Conservation (phyloP, 257 asterid species). For the Solanum commersonii region DNA sequence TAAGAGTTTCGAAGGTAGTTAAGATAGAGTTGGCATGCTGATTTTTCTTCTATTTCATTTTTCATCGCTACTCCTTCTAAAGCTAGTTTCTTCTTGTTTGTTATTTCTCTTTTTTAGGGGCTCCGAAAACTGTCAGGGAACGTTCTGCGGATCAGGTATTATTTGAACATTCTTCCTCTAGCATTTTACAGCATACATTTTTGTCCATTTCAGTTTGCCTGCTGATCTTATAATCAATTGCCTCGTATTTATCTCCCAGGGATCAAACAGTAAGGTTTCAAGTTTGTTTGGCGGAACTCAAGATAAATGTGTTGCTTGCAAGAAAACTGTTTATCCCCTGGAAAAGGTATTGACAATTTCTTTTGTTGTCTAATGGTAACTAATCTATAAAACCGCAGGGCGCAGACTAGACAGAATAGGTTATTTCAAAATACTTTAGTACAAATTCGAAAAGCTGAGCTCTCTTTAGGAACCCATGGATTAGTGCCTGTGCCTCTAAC, state of each 20-base stretch:
- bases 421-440: not conserved
- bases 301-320: conserved; percentile 76
- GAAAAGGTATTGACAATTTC: conserved; percentile 52
- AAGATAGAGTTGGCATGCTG: not conserved
- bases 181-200: not conserved
- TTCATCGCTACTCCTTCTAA: not conserved
- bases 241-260: conserved; percentile 10
- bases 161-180: not conserved
- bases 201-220: not conserved
- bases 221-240: not conserved
- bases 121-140: conserved; percentile 52
- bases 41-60: not conserved
- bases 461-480: not conserved
- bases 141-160: conserved; percentile 39
- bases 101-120: conserved; percentile 21
- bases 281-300: conserved; percentile 71
- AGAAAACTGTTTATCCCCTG: conserved; percentile 68
- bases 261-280: conserved; percentile 45
- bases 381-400: not conserved
- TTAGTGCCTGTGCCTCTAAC: not conserved
- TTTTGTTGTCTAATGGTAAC: not conserved
- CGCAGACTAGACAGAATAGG: not conserved
- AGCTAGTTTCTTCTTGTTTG: not conserved
- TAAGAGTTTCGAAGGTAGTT: conserved; percentile 70
- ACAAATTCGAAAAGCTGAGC: not conserved